Conservation (phyloP, 2,329 filamentous ascomycete species). For the Nemania serpens region DNA sequence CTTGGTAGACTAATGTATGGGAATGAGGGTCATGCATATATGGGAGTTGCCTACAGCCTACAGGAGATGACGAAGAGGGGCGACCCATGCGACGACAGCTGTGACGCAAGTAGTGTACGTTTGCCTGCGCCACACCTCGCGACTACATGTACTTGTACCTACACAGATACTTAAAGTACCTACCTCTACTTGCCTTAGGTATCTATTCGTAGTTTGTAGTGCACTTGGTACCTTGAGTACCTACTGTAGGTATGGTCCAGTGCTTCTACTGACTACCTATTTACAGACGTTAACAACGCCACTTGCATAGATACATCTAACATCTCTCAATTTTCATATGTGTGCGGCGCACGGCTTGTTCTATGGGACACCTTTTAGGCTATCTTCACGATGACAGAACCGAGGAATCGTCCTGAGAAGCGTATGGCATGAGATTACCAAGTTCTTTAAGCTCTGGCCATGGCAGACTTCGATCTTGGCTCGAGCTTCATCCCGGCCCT, state of each 20-base stretch:
- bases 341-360: too few relatives aligned
- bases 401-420: neutral
- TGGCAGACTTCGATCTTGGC: slow-evolving; percentile 62
- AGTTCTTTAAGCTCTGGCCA: slow-evolving; percentile 34
- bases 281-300: too few relatives aligned
- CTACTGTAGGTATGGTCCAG: too few relatives aligned
- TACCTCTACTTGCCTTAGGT: too few relatives aligned
- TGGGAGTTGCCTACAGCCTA: slow-evolving; percentile 9
- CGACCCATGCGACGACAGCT: slow-evolving; percentile 10
- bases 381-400: slow-evolving; percentile 4
- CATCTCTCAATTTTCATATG: too few relatives aligned
- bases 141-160: too few relatives aligned
- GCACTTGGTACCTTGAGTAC: too few relatives aligned
- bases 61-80: slow-evolving; percentile 20
- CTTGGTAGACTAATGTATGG: slow-evolving; percentile 21
- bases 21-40: slow-evolving; percentile 16
- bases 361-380: neutral
- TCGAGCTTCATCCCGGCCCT: slow-evolving; percentile 75
- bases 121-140: slow-evolving; percentile 21
- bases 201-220: too few relatives aligned
- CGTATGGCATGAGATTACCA: slow-evolving; percentile 16
- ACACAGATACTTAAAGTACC: too few relatives aligned
- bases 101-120: slow-evolving; percentile 24
- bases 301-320: too few relatives aligned
- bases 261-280: too few relatives aligned